Evolutionary conservation across 306 rosid genomes (phyloP), one percentile per base, ranked within the genome.

Genomic region (Hylodesmum podocarpum): DNA sequence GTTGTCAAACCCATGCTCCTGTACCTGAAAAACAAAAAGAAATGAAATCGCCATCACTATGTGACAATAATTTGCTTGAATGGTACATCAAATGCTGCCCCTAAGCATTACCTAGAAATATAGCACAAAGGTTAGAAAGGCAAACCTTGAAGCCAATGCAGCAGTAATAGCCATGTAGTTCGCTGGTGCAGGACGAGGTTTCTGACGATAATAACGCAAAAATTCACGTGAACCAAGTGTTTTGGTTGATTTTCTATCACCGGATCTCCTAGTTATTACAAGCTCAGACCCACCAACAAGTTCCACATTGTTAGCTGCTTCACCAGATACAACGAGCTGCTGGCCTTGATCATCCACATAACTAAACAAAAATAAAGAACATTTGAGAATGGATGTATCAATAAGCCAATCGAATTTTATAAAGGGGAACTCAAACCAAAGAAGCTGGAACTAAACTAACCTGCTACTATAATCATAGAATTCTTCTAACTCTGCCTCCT

Each of bases 141-240:
- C 75, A 63, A 71, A 96, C 99, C 99, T 92, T 28, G 99, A 83
- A 51, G 98, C 98, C 81, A 92, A 84, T 13, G 90, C 92, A 27
- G 94, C 97, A 39, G 90, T 82, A 15, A 96, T 77, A 31, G 91
- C 87, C 65, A 49, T 55, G 66, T 54, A 61, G 68, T 88, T 84
- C 19, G 53, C n/a, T 3, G 90, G 88, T 14, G 96, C 76, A 8
- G 99, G 99, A 0, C 96, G 87, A 10, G 95, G 98, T 59, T 92
- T 92, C 80, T 96, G 99, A 72, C 99, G 97, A 82, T 96, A 96
- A 51, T 96, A 96, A 68, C 99, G 99, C 86, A 96, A 62, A 82
- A 66, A 96, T 66, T 92, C 97, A 25, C 99, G 90, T n/a, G 92
- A 89, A 50, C 99, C 99, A 57, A 96, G 91, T 16, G 89, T 85